Evolutionary conservation across 208 protist species (phyloP), one percentile per base, ranked within the genome.

Genomic region (Leptomonas pyrrhocoris): DNA sequence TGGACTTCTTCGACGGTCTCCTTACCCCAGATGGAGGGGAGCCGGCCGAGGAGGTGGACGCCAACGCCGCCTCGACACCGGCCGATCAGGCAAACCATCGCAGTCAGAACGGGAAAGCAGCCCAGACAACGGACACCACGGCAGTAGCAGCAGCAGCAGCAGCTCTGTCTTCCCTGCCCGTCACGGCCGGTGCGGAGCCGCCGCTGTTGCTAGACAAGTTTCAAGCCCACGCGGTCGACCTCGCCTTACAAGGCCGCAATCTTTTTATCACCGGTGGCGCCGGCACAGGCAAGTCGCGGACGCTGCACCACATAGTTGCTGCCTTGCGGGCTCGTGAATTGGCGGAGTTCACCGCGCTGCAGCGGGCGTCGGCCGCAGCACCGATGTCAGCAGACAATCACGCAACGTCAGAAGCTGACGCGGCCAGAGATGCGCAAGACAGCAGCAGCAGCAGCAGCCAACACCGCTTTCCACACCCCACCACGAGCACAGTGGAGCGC

Each of bases 241-340:
- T 46, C 18, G 57, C 67, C 2, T n/a, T 50, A 12, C 57, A 38
- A 25, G 67, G 67, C 11, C 21, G 28, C 48, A 64, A 50, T 46
- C 73, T 95, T 19, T 88, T 94, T 61, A 78, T 97, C 51, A 93
- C 84, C 18, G 90, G 90, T 28, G 89, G 86, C 8, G 90, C 90
- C 0, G 93, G 93, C 28, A 96, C 90, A 0, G 93, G 93, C 21
- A 97, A 94, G 67, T 91, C 89, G 6, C 79, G 86, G 54, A 69
- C 94, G 18, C 77, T 95, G 48, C 84, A 82, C 31, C 73, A 77
- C 25, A 92, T 97, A 56, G 83, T 94, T 18, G 61, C 42, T 6
- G 65, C 74, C 23, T 72, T 95, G 42, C 81, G 80, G 13, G 30
- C 8, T 2, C 40, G 16, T 53, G 73, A 38, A 40, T 23, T 9